Evolutionary conservation across 495 filamentous ascomycete genomes (phyloP).

Genomic region (Pyrenula massariospora): DNA sequence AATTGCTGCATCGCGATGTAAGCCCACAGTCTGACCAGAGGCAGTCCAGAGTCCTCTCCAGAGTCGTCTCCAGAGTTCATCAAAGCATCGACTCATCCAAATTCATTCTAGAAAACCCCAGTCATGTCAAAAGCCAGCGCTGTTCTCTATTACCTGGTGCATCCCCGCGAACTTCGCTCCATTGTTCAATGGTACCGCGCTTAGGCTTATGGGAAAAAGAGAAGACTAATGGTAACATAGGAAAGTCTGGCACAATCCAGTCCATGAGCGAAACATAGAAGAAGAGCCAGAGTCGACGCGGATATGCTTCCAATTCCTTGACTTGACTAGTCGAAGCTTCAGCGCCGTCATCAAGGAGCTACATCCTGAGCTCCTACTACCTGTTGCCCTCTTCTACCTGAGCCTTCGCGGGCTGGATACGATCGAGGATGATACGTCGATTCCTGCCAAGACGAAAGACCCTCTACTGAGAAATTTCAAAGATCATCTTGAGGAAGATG

Average conservation of each 20-base stretch:
- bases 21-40: no score
- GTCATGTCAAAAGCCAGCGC: slow-evolving; percentile 43
- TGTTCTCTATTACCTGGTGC: slow-evolving; percentile 63
- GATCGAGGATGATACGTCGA: slow-evolving; percentile 96
- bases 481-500: slow-evolving; percentile 62
- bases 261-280: slow-evolving; percentile 66
- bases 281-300: slow-evolving; percentile 64
- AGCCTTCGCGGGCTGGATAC: slow-evolving; percentile 85
- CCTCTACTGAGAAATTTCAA: slow-evolving; percentile 76
- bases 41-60: no score
- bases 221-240: slow-evolving; percentile 28
- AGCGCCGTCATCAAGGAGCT: slow-evolving; percentile 88
- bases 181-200: slow-evolving; percentile 81
- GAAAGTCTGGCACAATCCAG: slow-evolving; percentile 93
- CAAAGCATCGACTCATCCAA: no score
- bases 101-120: no score
- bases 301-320: slow-evolving; percentile 75
- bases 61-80: no score
- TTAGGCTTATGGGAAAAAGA: background rate
- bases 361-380: slow-evolving; percentile 83
- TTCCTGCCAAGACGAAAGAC: slow-evolving; percentile 69
- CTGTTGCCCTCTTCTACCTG: slow-evolving; percentile 89
- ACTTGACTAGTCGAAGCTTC: slow-evolving; percentile 88
- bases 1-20: no score
- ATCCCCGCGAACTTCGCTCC: slow-evolving; percentile 66